Conservation (phyloP, 805 yeast species). For the Ogataea glucozyma region DNA sequence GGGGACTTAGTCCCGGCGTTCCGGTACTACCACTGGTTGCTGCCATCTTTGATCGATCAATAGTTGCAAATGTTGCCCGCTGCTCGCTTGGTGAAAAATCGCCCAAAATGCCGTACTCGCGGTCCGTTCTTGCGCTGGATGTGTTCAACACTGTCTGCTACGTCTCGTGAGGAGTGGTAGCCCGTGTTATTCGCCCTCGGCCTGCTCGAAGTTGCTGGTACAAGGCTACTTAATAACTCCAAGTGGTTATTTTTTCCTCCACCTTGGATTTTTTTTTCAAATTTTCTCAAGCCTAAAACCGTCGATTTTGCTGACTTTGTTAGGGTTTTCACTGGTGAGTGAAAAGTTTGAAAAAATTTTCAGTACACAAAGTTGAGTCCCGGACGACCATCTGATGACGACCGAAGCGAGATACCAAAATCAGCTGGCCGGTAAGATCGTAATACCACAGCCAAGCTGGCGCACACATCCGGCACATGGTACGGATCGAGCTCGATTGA, state of each 20-base stretch:
- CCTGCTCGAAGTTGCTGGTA: slow-evolving; percentile 8
- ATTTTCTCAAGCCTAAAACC: slow-evolving; percentile 4
- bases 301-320: slow-evolving; percentile 10
- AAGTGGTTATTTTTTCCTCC: slow-evolving; percentile 6
- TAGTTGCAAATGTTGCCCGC: slow-evolving; percentile 1
- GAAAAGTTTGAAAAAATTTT: slow-evolving; percentile 16
- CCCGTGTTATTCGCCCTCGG: slow-evolving; percentile 1
- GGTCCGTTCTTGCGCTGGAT: not conserved
- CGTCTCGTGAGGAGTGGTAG: slow-evolving; percentile 2
- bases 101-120: not conserved
- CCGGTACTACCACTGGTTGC: no score
- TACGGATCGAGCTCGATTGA: no score
- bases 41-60: slow-evolving; percentile 1
- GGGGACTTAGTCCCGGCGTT: not conserved
- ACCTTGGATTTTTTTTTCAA: slow-evolving; percentile 3
- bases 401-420: no score
- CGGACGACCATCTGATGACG: no score
- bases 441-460: no score
- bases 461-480: no score
- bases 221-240: no score
- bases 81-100: slow-evolving; percentile 2
- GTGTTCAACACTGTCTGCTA: slow-evolving; percentile 5
- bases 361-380: no score
- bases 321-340: slow-evolving; percentile 11
- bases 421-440: no score